Evolutionary conservation across 495 filamentous ascomycete species (phyloP), one percentile per base, ranked within the genome.

Genomic region (Penicillium chermesinum): DNA sequence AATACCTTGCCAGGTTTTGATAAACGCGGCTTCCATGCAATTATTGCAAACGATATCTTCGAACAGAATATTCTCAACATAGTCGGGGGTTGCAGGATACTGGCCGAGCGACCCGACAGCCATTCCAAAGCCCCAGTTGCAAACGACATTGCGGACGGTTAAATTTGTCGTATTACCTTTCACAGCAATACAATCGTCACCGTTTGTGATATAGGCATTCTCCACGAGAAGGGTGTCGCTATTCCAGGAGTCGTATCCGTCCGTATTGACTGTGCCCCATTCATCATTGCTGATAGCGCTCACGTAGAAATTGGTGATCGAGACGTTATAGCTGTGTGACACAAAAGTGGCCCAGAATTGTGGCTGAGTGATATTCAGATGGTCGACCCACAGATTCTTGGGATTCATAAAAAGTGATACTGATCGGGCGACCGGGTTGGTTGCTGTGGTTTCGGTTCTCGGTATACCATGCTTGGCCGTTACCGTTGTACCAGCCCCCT

Each of bases 1-100:
- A 2, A 53, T 53, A 7, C 73, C 73, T 17, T 70, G 63, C 62
- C 77, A 77, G 8, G 75, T 78, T 62, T 81, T 79, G 57, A 81
- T 73, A 64, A 75, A 77, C 1, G 75, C 75, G 16, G 70, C 74
- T 57, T 79, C 77, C 49, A 66, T 70, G 12, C 63, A 70, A 61
- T 79, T 70, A 41, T 42, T 30, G 36, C 55, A 55, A 3, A 20
- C 37, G 38, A 66, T 43, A 44, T 59, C 39, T 20, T 62, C 58
- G 27, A 66, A 61, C 13, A 58, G 60, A 25, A 66, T 41, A 27
- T 66, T 61, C 32, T 61, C 48, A 2, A 66, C 58, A 39, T 63
- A 63, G 41, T 66, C 63, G 0, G 58, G 55, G 38, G 44, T 48
- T 9, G 43, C 41, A 7, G 57, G 55, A 43, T 66, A 73, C 45